Evolutionary conservation across 2,329 filamentous ascomycete species (phyloP), one percentile per base, ranked within the genome.

Genomic region (Apiospora pterosperma): DNA sequence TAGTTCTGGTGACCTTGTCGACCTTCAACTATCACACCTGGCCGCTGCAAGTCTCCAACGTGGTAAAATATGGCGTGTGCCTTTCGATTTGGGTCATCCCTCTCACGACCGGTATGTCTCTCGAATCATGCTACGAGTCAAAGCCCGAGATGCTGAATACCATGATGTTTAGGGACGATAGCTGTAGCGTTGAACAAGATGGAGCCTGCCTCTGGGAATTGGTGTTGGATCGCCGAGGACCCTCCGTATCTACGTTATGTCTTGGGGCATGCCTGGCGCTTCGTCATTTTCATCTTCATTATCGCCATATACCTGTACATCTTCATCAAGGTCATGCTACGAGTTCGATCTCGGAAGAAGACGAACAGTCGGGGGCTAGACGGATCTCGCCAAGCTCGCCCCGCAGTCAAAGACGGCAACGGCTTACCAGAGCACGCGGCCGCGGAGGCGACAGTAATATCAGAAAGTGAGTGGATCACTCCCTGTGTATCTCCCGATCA

Each of bases 211-310:
- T 64, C 63, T 16, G 65, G 65, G 5, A 65, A 66, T 5, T 66
- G 65, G 65, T 66, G 65, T 36, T 66, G 65, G 65, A 65, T 66
- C 36, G 48, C 59, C 25, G 48, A 38, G 11, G 36, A 66, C 5
- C 65, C 65, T 28, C 19, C 34, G 8, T 62, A 61, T 48, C 39
- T 66, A n/a, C 63, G 65, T 28, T 66, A 66, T 19, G 60, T 44
- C 38, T 52, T 66, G 19, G 63, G 62, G n/a, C 64, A 66, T 16
- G 62, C 31, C n/a, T 66, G 64, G 65, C 39, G 65, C 6, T 52
- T 66, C n/a, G 28, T 21, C 16, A 58, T 52, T 41, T 63, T 63
- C 36, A 5, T 31, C 2, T 4, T 36, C 34, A 58, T 63, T 14
- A 21, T 55, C 21, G n/a, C 19, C 44, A 63, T 63, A 25, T 63